Evolutionary conservation across 345 rosid genomes (phyloP), one percentile per base, ranked within the genome.

Genomic region (Cardiospermum halicacabum): DNA sequence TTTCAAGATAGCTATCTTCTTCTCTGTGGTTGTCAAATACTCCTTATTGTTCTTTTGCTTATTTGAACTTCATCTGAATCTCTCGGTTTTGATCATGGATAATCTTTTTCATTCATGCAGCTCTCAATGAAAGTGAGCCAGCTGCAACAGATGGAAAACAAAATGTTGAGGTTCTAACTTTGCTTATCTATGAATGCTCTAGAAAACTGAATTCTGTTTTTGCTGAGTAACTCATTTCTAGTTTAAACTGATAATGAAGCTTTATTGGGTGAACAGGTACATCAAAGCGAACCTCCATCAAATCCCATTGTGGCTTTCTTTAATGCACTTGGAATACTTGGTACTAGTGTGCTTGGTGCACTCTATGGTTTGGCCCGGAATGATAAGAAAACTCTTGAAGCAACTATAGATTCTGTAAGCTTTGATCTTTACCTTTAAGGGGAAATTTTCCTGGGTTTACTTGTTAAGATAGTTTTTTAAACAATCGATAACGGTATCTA

Each of bases 261-360:
- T 53, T 59, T 68, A 43, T 31, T 74, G 64, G 73, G 18, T 82
- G n/a, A 81, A 92, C 76, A 69, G 63, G 79, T 74, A 72, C 64
- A 69, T 37, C 71, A 62, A 54, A 71, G 60, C 75, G 80, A 55
- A 65, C 58, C 77, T 13, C 62, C 89, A 13, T 68, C 85, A 13
- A 89, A 83, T 74, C 81, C 88, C 42, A 69, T 91, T 72, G 43
- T 85, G 58, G 80, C 87, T 78, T 77, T 91, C 61, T 72, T 88
- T 65, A 91, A 91, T 71, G 88, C 83, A 63, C 81, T 91, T 39
- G 97, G 99, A 56, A 76, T 91, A 66, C 78, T 94, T 54, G 77
- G 91, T 51, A 68, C 81, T 53, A 89, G 88, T 27, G 80, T 86
- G 65, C 96, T 94, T 36, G 96, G 92, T 72, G 84, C 99, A 48